Base-by-base conservation (phyloP, 306 rosid genomes). In the Quillaja saponaria region DNA sequence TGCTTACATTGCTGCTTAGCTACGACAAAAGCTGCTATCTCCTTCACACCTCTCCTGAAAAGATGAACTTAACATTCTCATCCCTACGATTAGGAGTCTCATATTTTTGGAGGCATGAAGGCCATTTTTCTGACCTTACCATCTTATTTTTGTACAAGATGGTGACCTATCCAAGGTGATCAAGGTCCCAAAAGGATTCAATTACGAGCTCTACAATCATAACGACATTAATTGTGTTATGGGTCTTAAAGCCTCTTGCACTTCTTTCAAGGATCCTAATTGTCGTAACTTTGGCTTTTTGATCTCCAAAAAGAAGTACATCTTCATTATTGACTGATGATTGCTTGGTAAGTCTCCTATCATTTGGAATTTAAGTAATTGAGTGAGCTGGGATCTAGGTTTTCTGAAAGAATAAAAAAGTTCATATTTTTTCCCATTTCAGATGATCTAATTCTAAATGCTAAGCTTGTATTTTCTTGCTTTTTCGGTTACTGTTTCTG, bases 321-420 rank as follows among this genome's bases (percentile, higher is more conserved):
- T 86, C 84, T 90, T 71, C 80, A 90, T 91, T 28, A 90, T 90
- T 35, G 96, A 90, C 20, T n/a, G 96, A 90, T 49, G 96, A 90
- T 20, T 86, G 96, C 87, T 86, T 90, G 53, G 96, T 90, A 41
- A 76, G 91, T 74, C 10, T 21, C 7, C 7, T 69, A 18, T 5
- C 14, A 37, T 16, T 20, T 18, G 13, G 6, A 41, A 40, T 57
- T 47, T 8, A 6, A 14, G 34, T 28, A 16, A 13, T n/a, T 10
- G 13, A 37, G 33, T n/a, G 53, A 20, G 59, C 10, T 44, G 33
- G 53, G 66, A 68, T 64, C 67, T 64, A 35, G 35, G 17, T 55
- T 25, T 25, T 34, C 7, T 18, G 10, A 25, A 25, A 4, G 4
- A 25, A 25, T 1, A 25, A 25, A 25, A 25, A 25, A 25, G 31